Base-by-base conservation (phyloP, 805 yeast genomes). In the Candida schatavii region DNA sequence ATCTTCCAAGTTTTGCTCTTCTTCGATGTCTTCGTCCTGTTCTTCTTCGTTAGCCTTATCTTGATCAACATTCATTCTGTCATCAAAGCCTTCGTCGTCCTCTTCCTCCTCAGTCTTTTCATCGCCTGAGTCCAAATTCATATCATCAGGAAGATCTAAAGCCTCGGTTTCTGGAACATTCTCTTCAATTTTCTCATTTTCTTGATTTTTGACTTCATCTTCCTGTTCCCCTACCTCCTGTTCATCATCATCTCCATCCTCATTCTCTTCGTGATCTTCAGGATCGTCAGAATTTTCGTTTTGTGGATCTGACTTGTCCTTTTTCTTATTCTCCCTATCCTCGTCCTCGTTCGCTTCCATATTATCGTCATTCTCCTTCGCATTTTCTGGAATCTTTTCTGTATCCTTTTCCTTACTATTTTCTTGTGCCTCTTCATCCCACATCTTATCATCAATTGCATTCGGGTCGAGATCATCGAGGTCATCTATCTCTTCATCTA, bases 381-480 rank as follows among this genome's bases (percentile, higher is more conserved):
- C 64, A 44, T 75, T 70, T 10, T 82, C 80, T 3, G 88, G 81
- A 66, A 80, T 64, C 43, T 77, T 70, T 21, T 89, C 95, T 6
- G 90, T 74, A 33, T 88, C 87, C 57, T 89, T 89, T 54, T 89
- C 96, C 55, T 88, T 86, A 17, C 78, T 74, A 48, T 78, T 78
- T 13, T 83, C 88, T 43, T 81, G 75, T 10, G 84, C 86, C 58
- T 91, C 89, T 55, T 90, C 97, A 55, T 91, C 93, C 96, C 98
- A 91, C 96, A 88, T 88, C 65, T 88, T 91, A 50, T 91, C 97
- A 59, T 91, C 98, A 38, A 91, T 80, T 3, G 96, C 96, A 63
- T 89, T 88, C 2, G 96, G 96, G 70, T 90, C 98, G 48, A 85
- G 71, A 43, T 88, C 95, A 59, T 87, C 95, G 25, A 91, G 66